A percentile compares a stretch with the other conserved stretches of the same genome.
Conservation (phyloP, 225 moss, liverwort and hornwort species). For the Neckera pumila region DNA sequence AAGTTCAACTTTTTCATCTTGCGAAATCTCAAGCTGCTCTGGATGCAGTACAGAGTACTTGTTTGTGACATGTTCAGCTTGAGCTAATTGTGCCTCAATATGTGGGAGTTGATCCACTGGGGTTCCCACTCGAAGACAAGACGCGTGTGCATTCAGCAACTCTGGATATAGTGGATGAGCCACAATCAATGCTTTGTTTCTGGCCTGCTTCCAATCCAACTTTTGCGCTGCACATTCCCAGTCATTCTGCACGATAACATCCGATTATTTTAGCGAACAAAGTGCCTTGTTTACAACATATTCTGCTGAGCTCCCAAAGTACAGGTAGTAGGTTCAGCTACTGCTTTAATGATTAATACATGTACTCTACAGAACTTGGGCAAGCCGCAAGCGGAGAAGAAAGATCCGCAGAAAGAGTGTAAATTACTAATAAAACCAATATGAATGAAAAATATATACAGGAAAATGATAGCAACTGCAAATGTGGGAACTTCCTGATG, state of each 20-base stretch:
- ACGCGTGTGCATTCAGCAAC: conserved; percentile 54
- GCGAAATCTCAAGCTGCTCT: conserved; percentile 23
- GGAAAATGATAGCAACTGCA: background rate
- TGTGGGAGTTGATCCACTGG: conserved; percentile 56
- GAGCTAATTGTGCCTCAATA: conserved; percentile 50
- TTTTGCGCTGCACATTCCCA: conserved; percentile 33
- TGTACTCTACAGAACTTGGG: background rate
- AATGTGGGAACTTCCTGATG: background rate
- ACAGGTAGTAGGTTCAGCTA: background rate
- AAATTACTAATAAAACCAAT: background rate
- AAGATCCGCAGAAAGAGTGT: background rate
- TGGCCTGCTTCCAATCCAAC: conserved; percentile 47
- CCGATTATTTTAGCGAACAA: background rate
- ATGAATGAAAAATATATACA: background rate
- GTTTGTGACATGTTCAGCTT: conserved; percentile 21
- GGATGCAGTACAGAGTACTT: conserved; percentile 26
- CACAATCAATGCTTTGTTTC: conserved; percentile 49
- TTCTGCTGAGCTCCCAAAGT: background rate
- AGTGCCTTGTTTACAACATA: background rate
- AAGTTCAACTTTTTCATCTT: conserved; percentile 45
- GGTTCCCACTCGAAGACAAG: conserved; percentile 56
- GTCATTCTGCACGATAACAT: conserved; percentile 4
- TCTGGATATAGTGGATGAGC: conserved; percentile 58
- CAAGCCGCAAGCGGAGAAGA: background rate
- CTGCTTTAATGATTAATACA: background rate